Evolutionary conservation across 208 protist genomes (phyloP).

Genomic region (Leptomonas pyrrhocoris): DNA sequence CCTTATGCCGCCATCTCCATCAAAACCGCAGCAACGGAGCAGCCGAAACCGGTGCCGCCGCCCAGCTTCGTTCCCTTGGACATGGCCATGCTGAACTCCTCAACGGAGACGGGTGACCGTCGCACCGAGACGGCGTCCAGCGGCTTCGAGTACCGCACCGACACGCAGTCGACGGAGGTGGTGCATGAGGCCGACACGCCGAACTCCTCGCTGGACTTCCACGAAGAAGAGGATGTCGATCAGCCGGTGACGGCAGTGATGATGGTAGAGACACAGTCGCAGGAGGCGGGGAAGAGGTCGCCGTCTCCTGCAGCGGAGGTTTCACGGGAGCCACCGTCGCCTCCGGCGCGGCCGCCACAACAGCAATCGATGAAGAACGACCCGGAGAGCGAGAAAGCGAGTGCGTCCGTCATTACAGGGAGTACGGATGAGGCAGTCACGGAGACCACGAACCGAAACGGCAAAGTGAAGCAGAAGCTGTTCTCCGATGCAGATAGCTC

Average conservation of each 20-base stretch:
- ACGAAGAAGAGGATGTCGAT: not conserved
- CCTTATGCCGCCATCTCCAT: not conserved
- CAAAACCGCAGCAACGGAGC: not conserved
- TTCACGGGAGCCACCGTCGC: not conserved
- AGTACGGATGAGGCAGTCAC: not conserved
- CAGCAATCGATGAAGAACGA: not conserved
- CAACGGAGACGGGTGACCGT: conserved; percentile 15
- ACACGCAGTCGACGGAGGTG: conserved; percentile 16
- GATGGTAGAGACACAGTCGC: not conserved
- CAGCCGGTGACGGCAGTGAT: not conserved
- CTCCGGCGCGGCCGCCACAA: not conserved
- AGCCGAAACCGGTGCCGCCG: not conserved
- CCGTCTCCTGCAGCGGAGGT: too few relatives aligned
- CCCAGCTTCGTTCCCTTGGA: conserved; percentile 3
- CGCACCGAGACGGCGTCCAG: conserved; percentile 16
- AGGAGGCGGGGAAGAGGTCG: not conserved
- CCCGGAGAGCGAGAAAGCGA: not conserved
- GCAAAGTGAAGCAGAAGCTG: conserved; percentile 1
- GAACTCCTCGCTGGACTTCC: conserved; percentile 6
- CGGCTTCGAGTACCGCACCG: conserved; percentile 12
- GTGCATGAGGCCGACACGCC: not conserved
- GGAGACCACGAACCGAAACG: not conserved
- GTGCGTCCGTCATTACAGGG: not conserved
- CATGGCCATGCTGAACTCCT: conserved; percentile 6
- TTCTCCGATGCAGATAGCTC: conserved; percentile 15